Evolutionary conservation across 78 protist species (phyloP).

Genomic region (Planoprotostelium fungivorum): DNA sequence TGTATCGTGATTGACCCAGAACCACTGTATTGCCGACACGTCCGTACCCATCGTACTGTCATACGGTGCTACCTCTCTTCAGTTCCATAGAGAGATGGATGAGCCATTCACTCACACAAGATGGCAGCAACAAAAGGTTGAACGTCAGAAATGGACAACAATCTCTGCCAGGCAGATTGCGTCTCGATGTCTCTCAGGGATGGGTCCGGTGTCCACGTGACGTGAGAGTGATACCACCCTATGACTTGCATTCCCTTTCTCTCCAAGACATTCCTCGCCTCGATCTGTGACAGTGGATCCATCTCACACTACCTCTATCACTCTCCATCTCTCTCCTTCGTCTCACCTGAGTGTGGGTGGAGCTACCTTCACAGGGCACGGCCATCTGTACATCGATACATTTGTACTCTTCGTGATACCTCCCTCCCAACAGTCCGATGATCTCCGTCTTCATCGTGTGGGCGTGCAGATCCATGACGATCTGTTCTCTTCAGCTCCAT

Average conservation of each 20-base stretch:
- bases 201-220: conserved; percentile 68
- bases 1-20: neutral
- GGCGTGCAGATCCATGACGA: conserved; percentile 41
- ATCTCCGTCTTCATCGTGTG: conserved; percentile 63
- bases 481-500: conserved; percentile 17
- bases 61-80: neutral
- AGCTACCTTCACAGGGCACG: conserved; percentile 32
- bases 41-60: neutral
- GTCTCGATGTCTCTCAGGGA: conserved; percentile 72
- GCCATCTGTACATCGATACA: conserved; percentile 22
- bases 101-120: conserved; percentile 32
- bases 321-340: neutral
- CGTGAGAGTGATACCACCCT: conserved; percentile 86
- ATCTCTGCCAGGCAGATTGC: conserved; percentile 34
- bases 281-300: conserved; percentile 50
- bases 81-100: neutral
- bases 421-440: conserved; percentile 70
- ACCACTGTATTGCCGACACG: neutral
- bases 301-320: conserved; percentile 37
- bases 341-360: conserved; percentile 21
- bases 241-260: conserved; percentile 21
- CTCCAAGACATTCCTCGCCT: conserved; percentile 17
- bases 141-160: neutral
- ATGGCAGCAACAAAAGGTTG: conserved; percentile 53
- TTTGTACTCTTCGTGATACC: conserved; percentile 15